Evolutionary conservation across 805 yeast species (phyloP), one percentile per base, ranked within the genome.

Genomic region (Kuraishia piskuri): DNA sequence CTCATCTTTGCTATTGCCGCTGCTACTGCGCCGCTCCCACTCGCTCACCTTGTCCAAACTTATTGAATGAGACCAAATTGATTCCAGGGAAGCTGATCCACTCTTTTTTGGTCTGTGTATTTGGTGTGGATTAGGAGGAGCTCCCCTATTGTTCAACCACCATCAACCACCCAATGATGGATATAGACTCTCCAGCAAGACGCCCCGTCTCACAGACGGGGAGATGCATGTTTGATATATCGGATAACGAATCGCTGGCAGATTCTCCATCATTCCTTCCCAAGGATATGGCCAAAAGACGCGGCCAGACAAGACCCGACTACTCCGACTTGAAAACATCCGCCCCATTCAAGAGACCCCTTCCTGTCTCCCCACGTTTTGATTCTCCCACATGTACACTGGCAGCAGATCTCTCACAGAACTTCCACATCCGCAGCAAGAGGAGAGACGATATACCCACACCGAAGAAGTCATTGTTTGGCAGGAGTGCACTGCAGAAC

Each of bases 331-430:
- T 31, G 19, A 36, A 37, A n/a, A 12, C 50, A 9, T n/a, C 51
- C 7, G n/a, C 3, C 20, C 12, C 45, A 3, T 22, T 49, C 20
- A 49, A 49, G 21, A 22, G 51, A 19, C 51, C 51, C 12, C 26
- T 49, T 4, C 46, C 22, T 17, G 22, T 49, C 24, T 22, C 44
- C 9, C 52, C 52, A 14, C 19, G 48, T 5, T 23, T 50, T n/a
- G 52, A 50, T 22, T 50, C 52, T 9, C 52, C 52, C 19, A 22
- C 52, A 19, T 50, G 52, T 37, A 40, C 52, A 17, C 48, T 50
- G 22, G 52, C 52, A 4, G 48, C 31, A 12, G 52, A 50, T 22
- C 48, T 50, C 24, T 40, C 48, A 12, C 48, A 50, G 48, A 50
- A 50, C 22, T 50, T 50, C 48, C 52, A 50, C 40, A 50, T 50